Evolutionary conservation across 176 grass and related monocot genomes (phyloP), one percentile per base, ranked within the genome.

Genomic region (Phoenix dactylifera): DNA sequence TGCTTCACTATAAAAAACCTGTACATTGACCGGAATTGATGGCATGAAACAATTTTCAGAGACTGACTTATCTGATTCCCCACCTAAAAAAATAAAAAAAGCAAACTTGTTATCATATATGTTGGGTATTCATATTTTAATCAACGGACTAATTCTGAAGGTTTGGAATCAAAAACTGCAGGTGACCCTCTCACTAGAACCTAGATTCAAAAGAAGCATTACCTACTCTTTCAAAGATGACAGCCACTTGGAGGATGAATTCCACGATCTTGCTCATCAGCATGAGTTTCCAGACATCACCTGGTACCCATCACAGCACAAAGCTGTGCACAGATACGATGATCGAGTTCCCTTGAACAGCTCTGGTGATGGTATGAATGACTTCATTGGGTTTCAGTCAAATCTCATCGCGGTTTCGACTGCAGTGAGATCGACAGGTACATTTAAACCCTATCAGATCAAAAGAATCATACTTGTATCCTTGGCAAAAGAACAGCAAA

Each of bases 281-380:
- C 80, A 95, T 55, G 80, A 95, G 69, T 95, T 95, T 60, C 83
- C 80, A 1, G 86, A 90, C 71, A 87, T 95, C 60, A 71, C 83
- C 51, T 95, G 83, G 90, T 95, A 87, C 64, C 86, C 86, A 5
- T 95, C 86, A 3, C 86, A 95, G 69, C 74, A 51, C 49, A 66
- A 61, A 24, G 86, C 80, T 0, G 77, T 89, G 26, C 90, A 87
- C 74, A 63, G 91, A 16, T 19, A 71, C 15, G 86, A 90, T 50
- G 75, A 84, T 65, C 83, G 86, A 26, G 77, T 32, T 16, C 74
- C 83, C 0, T 39, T 63, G 1, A 52, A 79, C 79, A 65, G 77
- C n/a, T 59, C 71, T 0, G 83, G 91, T 9, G 65, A 90, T 16
- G 91, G 86, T 50, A 22, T 55, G 2, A 87, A 90, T 58, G 80